A percentile compares a stretch with the other conserved stretches of the same genome.
phyloP scores from a whole-genome alignment of 176 grass and related monocot species.

The Elymus sibiricus region DNA sequence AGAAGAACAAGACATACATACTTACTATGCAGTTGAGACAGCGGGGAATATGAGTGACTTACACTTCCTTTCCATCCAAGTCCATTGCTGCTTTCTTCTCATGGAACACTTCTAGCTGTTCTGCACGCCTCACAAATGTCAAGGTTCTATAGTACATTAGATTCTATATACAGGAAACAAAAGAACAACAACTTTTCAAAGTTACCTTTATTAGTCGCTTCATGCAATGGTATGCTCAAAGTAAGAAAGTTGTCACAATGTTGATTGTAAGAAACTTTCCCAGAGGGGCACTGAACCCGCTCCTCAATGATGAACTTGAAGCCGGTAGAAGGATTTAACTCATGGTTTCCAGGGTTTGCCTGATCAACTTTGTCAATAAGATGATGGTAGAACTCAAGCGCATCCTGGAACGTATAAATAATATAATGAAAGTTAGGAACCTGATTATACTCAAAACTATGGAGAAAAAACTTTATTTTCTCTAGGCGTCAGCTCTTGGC shows the following conservation, averaged over 20 bases:
- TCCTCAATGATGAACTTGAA: conserved; percentile 97
- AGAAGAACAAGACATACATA: neutral
- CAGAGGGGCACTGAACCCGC: conserved; percentile 87
- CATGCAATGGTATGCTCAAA: conserved; percentile 83
- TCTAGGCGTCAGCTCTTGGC: neutral
- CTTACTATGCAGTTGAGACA: neutral
- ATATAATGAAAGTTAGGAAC: neutral
- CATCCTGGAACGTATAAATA: conserved; percentile 62
- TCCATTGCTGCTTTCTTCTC: conserved; percentile 71
- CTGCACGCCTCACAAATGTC: conserved; percentile 50
- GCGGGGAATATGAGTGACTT: conserved; percentile 25
- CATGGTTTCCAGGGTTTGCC: conserved; percentile 61
- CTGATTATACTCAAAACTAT: neutral
- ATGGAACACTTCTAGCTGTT: conserved; percentile 77
- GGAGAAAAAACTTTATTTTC: neutral
- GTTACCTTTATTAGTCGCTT: conserved; percentile 91
- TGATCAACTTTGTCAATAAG: conserved; percentile 87
- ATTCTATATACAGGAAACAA: neutral
- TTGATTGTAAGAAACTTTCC: conserved; percentile 94
- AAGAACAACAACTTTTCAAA: neutral
- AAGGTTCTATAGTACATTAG: conserved; percentile 19
- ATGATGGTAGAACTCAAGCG: conserved; percentile 85
- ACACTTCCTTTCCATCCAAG: conserved; percentile 87
- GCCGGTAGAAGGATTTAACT: conserved; percentile 64
- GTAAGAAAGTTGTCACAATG: conserved; percentile 77